Percentiles rank a stretch among this genome's conserved stretches.
phyloP scores from a whole-genome alignment of 1,284 basidiomycete genomes.

The Amylostereum areolatum region DNA sequence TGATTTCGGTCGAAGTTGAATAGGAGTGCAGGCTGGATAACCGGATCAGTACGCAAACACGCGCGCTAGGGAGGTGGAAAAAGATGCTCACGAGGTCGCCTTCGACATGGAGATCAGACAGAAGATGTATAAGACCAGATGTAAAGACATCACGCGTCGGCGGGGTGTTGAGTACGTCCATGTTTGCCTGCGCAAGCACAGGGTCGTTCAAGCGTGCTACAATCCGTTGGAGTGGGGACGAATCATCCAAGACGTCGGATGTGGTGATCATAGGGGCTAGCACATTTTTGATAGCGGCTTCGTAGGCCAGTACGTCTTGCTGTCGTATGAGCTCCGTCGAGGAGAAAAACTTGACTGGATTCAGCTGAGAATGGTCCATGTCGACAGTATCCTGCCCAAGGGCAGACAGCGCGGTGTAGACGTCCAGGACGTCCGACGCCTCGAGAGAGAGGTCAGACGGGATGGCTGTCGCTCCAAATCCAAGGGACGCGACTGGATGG shows the following conservation, averaged over 20 bases:
- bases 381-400: slow-evolving; percentile 13
- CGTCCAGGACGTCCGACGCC: slow-evolving; percentile 43
- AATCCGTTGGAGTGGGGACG: slow-evolving; percentile 32
- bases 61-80: not conserved
- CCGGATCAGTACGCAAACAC: slow-evolving; percentile 3
- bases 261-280: slow-evolving; percentile 33
- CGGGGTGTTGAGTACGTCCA: slow-evolving; percentile 22
- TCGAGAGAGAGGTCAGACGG: slow-evolving; percentile 61
- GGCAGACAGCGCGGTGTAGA: slow-evolving; percentile 39
- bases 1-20: slow-evolving; percentile 59
- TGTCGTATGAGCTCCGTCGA: slow-evolving; percentile 38
- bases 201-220: slow-evolving; percentile 37
- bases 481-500: slow-evolving; percentile 54
- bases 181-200: slow-evolving; percentile 17
- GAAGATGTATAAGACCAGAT: slow-evolving; percentile 40
- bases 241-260: slow-evolving; percentile 28
- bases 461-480: slow-evolving; percentile 41
- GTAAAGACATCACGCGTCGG: slow-evolving; percentile 26
- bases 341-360: slow-evolving; percentile 43
- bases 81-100: slow-evolving; percentile 42
- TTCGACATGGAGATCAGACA: slow-evolving; percentile 46
- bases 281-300: slow-evolving; percentile 41
- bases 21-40: slow-evolving; percentile 51
- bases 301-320: slow-evolving; percentile 55
- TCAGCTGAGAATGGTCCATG: slow-evolving; percentile 28